Conservation (phyloP, 441 rosid genomes). For the Isatis lusitanica region DNA sequence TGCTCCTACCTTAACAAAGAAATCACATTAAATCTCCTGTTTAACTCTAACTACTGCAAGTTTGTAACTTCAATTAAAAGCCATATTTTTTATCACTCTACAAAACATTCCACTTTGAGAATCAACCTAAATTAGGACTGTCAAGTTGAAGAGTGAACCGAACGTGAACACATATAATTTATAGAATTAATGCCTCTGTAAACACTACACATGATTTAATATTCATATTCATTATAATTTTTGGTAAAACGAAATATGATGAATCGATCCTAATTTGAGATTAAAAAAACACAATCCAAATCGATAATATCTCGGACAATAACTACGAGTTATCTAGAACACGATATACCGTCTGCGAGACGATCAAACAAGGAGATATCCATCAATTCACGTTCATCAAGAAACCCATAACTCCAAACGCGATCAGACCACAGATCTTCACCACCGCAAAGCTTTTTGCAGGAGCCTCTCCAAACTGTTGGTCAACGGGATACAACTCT, state of each 20-base stretch:
- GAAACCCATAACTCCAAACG: conserved; percentile 45
- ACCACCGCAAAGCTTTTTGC: conserved; percentile 7
- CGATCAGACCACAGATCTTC: conserved; percentile 35
- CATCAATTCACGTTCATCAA: conserved; percentile 19
- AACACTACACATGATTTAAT: background rate
- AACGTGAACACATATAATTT: background rate
- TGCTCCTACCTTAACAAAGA: background rate
- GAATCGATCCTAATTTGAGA: background rate
- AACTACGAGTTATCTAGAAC: background rate
- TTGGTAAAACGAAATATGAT: background rate
- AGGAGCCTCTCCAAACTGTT: conserved; percentile 33
- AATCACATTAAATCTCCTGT: background rate
- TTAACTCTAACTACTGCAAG: background rate
- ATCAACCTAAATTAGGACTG: background rate
- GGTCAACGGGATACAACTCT: conserved; percentile 63
- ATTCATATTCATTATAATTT: background rate
- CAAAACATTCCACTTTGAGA: background rate
- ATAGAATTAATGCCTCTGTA: background rate
- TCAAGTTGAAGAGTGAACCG: background rate
- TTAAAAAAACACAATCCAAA: background rate
- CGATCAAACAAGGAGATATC: background rate
- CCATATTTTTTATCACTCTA: background rate
- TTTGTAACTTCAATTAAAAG: background rate
- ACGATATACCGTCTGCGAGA: conserved; percentile 7
- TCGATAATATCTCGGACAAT: background rate